A percentile compares a stretch with the other conserved stretches of the same genome.
Evolutionary conservation across 257 asterid species (phyloP).

Genomic region (Verbascum thapsus): DNA sequence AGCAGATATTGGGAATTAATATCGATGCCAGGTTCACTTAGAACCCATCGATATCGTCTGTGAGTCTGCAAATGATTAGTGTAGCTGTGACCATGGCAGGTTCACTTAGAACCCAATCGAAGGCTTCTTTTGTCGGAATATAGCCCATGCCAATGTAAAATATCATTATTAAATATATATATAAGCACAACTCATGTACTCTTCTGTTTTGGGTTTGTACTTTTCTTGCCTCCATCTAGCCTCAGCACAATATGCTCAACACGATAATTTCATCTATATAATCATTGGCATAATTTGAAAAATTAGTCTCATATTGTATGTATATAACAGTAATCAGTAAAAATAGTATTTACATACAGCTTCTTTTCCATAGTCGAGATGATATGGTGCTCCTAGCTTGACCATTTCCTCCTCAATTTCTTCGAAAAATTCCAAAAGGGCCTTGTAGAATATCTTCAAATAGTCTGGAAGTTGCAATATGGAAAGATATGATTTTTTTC

Average conservation of each 20-base stretch:
- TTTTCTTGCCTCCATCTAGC: slow-evolving; percentile 33
- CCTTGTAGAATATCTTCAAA: slow-evolving; percentile 37
- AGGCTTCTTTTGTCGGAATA: slow-evolving; percentile 18
- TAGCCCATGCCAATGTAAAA: slow-evolving; percentile 40
- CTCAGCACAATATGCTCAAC: slow-evolving; percentile 25
- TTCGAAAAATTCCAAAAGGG: slow-evolving; percentile 26
- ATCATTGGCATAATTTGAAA: neutral
- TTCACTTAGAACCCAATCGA: slow-evolving; percentile 30
- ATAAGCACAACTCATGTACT: slow-evolving; percentile 34
- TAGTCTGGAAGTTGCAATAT: slow-evolving; percentile 40
- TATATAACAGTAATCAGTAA: no score
- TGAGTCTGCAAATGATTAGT: slow-evolving; percentile 29
- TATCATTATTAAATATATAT: slow-evolving; percentile 20
- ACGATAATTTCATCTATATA: slow-evolving; percentile 32
- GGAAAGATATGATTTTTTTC: neutral
- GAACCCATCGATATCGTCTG: slow-evolving; percentile 29
- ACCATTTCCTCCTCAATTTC: slow-evolving; percentile 37
- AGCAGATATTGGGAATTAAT: no score
- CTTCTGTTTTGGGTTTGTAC: slow-evolving; percentile 36
- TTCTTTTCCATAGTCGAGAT: slow-evolving; percentile 31
- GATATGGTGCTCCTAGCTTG: slow-evolving; percentile 28
- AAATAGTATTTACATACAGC: slow-evolving; percentile 25
- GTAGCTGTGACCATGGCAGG: slow-evolving; percentile 34
- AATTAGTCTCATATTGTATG: neutral
- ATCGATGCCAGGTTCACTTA: no score